Base-by-base conservation (phyloP, 805 yeast species). In the Maudiozyma saulgeensis region DNA sequence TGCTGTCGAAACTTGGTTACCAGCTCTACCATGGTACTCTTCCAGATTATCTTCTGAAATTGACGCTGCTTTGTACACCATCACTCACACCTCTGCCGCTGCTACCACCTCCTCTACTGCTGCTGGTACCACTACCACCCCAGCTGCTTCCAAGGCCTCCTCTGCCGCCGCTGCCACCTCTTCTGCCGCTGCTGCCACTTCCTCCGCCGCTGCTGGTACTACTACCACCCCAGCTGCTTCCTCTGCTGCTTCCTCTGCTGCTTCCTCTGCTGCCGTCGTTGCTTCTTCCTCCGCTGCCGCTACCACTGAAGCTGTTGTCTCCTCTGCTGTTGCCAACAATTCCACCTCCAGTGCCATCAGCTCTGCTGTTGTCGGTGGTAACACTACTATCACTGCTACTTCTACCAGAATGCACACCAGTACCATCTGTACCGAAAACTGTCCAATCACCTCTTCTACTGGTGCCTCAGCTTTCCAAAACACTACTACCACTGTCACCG, bases 21-120 rank as follows among this genome's bases (percentile, higher is more conserved):
- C 68, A 18, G 66, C 60, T 26, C 49, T 66, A 26, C 68, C 69
- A 55, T 67, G 69, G 69, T 67, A 60, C 49, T 50, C 59, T 8
- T 43, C 54, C 34, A 57, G 63, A 48, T 41, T 62, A 19, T 51
- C 51, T 12, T 45, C 60, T 16, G 53, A 44, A 16, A 45, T 56
- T 16, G 43, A 25, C 15, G 45, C 32, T 13, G 46, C 49, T 41
- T 4, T 41, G 6, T 37, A 19, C 26, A 46, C 42, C 23, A 18
- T 26, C 19, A 35, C 49, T 16, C 37, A 43, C 37, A 23, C 49
- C 1, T 9, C 48, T 23, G 25, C 35, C 4, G 37, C 48, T 41
- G n/a, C 44, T 8, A 31, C 13, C 6, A 18, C 43, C 13, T 9
- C 47, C 38, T 6, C 43, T 13, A 16, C 47, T 37, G 23, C 25